Conservation (phyloP, 2,329 filamentous ascomycete species). For the Ceratocystis variospora region DNA sequence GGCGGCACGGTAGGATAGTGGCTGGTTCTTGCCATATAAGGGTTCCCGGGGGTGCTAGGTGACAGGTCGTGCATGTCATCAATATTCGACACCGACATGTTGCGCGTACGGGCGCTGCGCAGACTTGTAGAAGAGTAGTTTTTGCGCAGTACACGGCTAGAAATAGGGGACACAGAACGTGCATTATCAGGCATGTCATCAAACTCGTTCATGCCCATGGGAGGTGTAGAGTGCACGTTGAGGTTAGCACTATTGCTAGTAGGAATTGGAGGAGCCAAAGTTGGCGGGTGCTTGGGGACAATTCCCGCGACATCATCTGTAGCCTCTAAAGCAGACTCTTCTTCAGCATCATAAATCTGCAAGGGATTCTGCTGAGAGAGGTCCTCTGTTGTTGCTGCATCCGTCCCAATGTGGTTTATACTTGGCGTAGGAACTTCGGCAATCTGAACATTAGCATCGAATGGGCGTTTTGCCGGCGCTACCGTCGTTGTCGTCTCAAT, state of each 20-base stretch:
- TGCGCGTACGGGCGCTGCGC: conserved; percentile 58
- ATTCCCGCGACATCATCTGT: conserved; percentile 8
- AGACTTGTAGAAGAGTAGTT: conserved; percentile 59
- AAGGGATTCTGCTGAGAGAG: conserved; percentile 3
- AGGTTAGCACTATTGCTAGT: neutral
- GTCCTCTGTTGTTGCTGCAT: neutral
- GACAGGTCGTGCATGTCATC: conserved; percentile 54
- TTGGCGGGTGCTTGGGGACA: conserved; percentile 12
- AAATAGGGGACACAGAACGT: conserved; percentile 41
- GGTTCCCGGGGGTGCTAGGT: conserved; percentile 59
- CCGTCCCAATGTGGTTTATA: neutral
- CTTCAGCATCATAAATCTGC: conserved; percentile 9
- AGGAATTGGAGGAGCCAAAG: conserved; percentile 13
- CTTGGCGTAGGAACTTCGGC: conserved; percentile 9
- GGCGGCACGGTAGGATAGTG: conserved; percentile 53
- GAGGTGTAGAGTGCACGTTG: conserved; percentile 14
- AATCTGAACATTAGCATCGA: conserved; percentile 21
- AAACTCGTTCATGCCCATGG: conserved; percentile 15
- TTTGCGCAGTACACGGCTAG: conserved; percentile 43
- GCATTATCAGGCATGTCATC: conserved; percentile 25
- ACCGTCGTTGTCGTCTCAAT: conserved; percentile 56
- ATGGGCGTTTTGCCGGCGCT: conserved; percentile 1
- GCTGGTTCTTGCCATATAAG: conserved; percentile 34
- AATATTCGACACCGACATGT: conserved; percentile 50
- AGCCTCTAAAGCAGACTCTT: neutral